Evolutionary conservation across 2,329 filamentous ascomycete species (phyloP).

Genomic region (Aureobasidium leucospermi): DNA sequence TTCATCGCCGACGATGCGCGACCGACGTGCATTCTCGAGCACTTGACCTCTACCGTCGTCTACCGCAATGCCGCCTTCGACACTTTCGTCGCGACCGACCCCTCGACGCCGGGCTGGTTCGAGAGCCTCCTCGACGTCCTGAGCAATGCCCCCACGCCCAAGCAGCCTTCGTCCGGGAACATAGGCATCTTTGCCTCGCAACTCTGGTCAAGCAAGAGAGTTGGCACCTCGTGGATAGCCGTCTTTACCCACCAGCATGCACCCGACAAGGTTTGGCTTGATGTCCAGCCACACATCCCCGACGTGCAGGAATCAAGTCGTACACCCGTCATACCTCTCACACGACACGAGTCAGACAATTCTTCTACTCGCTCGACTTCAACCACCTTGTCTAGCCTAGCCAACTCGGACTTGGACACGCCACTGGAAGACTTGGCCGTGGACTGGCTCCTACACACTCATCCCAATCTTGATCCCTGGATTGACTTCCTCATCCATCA

Average conservation of each 20-base stretch:
- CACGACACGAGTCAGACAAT: background rate
- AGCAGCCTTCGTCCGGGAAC: background rate
- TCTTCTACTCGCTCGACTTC: background rate
- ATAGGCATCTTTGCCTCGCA: background rate
- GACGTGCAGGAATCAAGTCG: background rate
- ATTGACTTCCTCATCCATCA: background rate
- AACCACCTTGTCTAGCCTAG: background rate
- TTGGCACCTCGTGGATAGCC: background rate
- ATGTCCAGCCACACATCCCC: no score
- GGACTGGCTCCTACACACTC: background rate
- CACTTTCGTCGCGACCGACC: background rate
- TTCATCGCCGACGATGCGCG: constrained; percentile 1
- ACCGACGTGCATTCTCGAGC: background rate
- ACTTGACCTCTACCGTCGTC: background rate
- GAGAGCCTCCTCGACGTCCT: background rate
- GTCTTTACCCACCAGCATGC: background rate
- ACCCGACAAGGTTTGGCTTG: no score
- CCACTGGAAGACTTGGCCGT: background rate
- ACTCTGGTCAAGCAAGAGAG: background rate
- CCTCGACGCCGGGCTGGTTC: background rate
- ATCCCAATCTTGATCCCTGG: background rate
- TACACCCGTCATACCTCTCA: background rate
- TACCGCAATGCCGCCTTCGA: background rate
- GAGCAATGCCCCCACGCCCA: background rate
- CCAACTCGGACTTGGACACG: background rate